These are phyloP conservation scores for Eremothecium gossypii DNA, from an alignment of 1,139 yeast species.

Conservation along the genomic window DNA sequence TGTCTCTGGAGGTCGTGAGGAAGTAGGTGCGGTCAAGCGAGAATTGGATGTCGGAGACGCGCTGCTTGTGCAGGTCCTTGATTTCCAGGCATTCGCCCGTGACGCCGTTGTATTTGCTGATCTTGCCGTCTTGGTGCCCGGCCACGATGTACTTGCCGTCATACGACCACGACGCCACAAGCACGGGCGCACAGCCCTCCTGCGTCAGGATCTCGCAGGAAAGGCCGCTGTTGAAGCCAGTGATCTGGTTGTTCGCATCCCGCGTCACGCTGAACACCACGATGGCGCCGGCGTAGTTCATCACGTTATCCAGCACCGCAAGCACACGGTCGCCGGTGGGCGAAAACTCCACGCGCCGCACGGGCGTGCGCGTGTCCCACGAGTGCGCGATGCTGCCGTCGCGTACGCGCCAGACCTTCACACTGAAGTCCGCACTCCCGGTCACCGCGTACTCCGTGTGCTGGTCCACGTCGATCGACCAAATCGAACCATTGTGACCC, in stretches of 20 bases:
- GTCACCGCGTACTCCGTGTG: slow-evolving; percentile 64
- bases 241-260: slow-evolving; percentile 33
- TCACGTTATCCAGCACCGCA: slow-evolving; percentile 82
- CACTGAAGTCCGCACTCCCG: slow-evolving; percentile 84
- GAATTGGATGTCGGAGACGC: slow-evolving; percentile 83
- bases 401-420: slow-evolving; percentile 75
- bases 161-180: slow-evolving; percentile 85
- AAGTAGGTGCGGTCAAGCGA: slow-evolving; percentile 82
- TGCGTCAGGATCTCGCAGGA: slow-evolving; percentile 54
- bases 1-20: slow-evolving; percentile 89
- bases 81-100: slow-evolving; percentile 63
- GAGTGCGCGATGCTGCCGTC: slow-evolving; percentile 70
- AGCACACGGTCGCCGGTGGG: slow-evolving; percentile 63
- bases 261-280: slow-evolving; percentile 53
- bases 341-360: slow-evolving; percentile 80
- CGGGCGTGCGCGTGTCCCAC: slow-evolving; percentile 76
- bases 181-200: slow-evolving; percentile 47
- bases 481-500: slow-evolving; percentile 89
- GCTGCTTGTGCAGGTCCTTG: slow-evolving; percentile 63
- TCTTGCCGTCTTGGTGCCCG: slow-evolving; percentile 80
- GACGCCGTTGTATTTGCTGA: slow-evolving; percentile 68
- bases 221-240: slow-evolving; percentile 40
- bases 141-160: slow-evolving; percentile 67
- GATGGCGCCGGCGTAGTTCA: slow-evolving; percentile 82
- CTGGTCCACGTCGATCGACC: slow-evolving; percentile 85